These are phyloP conservation scores for Ulmus americana DNA, from an alignment of 331 rosid genomes.

Conservation along the genomic window DNA sequence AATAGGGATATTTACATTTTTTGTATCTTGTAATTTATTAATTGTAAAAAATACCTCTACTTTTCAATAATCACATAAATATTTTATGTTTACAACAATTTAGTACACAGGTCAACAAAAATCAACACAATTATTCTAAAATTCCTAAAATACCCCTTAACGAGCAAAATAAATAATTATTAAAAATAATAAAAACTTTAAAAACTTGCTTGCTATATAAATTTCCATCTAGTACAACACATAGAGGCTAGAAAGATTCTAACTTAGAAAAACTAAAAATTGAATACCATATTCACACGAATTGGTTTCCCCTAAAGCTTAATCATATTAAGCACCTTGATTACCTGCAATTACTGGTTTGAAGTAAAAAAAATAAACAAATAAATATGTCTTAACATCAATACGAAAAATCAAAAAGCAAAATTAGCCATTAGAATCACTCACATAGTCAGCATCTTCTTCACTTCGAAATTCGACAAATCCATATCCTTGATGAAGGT, in stretches of 20 bases:
- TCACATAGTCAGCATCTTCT: conserved; percentile 95
- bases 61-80: too few species aligned
- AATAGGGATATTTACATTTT: too few species aligned
- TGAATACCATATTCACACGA: conserved; percentile 78
- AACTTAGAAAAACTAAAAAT: not conserved
- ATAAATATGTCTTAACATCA: not conserved
- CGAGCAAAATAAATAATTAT: too few species aligned
- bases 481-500: conserved; percentile 94
- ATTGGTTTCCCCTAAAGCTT: conserved; percentile 92
- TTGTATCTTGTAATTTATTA: too few species aligned
- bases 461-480: conserved; percentile 90
- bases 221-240: not conserved
- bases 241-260: not conserved
- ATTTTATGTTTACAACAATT: too few species aligned
- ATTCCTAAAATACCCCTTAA: too few species aligned
- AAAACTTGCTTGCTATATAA: not conserved
- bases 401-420: not conserved
- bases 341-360: conserved; percentile 46
- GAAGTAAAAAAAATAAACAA: too few species aligned
- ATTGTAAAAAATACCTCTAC: too few species aligned
- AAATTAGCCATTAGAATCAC: not conserved
- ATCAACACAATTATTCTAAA: too few species aligned
- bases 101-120: too few species aligned
- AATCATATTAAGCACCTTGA: conserved; percentile 94
- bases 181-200: too few species aligned